Conservation (phyloP, 2,329 filamentous ascomycete species). For the Ascochyta lentis region DNA sequence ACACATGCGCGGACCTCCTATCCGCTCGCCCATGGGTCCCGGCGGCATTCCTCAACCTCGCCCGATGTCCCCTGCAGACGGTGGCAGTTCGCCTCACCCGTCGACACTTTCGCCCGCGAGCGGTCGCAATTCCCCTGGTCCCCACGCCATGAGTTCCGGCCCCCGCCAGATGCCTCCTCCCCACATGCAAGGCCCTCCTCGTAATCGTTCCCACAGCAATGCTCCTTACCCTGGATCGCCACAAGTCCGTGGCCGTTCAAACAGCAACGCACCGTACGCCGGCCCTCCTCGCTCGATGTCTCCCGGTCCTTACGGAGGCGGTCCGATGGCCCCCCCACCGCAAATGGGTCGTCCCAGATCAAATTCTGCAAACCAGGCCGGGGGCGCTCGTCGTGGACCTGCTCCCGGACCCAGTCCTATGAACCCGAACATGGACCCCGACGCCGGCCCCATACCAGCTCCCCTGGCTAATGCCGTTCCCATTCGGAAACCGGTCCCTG, state of each 20-base stretch:
- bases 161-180: slow-evolving; percentile 40
- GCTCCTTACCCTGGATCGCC: slow-evolving; percentile 38
- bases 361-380: slow-evolving; percentile 46
- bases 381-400: slow-evolving; percentile 35
- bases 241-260: slow-evolving; percentile 37
- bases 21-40: slow-evolving; percentile 41
- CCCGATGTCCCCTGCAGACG: slow-evolving; percentile 55
- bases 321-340: slow-evolving; percentile 41
- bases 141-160: slow-evolving; percentile 44
- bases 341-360: slow-evolving; percentile 45
- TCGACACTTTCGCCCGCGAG: slow-evolving; percentile 52
- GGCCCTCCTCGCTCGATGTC: slow-evolving; percentile 47
- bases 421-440: slow-evolving; percentile 32
- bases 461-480: slow-evolving; percentile 37
- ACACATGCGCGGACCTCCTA: slow-evolving; percentile 42
- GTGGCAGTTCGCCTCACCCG: slow-evolving; percentile 54
- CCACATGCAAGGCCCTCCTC: slow-evolving; percentile 30
- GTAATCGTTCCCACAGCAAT: slow-evolving; percentile 48
- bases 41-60: slow-evolving; percentile 42
- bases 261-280: slow-evolving; percentile 49
- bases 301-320: slow-evolving; percentile 49
- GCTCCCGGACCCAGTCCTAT: slow-evolving; percentile 48
- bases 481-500: slow-evolving; percentile 56
- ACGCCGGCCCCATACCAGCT: slow-evolving; percentile 7
- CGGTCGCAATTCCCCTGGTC: slow-evolving; percentile 40